Percentiles rank a stretch among this genome's conserved stretches.
Evolutionary conservation across 2,329 filamentous ascomycete species (phyloP).

Genomic region (Calonectria pseudoreteaudii): DNA sequence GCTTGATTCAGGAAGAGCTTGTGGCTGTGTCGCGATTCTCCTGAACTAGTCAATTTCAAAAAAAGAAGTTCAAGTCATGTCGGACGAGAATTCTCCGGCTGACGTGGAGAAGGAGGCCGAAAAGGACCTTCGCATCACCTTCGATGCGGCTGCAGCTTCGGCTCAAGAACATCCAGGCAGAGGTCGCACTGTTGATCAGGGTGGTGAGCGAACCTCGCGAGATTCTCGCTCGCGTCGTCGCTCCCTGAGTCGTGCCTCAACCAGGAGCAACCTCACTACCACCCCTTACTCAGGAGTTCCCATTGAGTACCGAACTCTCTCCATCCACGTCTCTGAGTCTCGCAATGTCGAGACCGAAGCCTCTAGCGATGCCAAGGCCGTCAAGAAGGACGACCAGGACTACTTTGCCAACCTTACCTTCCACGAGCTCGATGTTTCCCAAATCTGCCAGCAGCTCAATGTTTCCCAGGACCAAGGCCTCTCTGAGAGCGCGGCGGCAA

Average conservation of each 20-base stretch:
- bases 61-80: background rate
- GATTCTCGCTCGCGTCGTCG: conserved; percentile 35
- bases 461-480: conserved; percentile 50
- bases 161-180: background rate
- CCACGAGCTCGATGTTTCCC: conserved; percentile 49
- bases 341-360: conserved; percentile 41
- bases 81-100: conserved; percentile 9
- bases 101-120: conserved; percentile 8
- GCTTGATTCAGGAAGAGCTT: background rate
- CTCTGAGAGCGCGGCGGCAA: conserved; percentile 47
- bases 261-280: conserved; percentile 38
- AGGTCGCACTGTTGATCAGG: background rate
- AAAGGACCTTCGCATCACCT: conserved; percentile 11
- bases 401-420: conserved; percentile 56
- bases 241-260: conserved; percentile 34
- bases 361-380: conserved; percentile 27
- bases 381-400: conserved; percentile 52
- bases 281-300: conserved; percentile 51
- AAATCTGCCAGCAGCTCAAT: conserved; percentile 54
- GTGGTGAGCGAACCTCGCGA: conserved; percentile 14
- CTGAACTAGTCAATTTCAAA: conserved; percentile 4
- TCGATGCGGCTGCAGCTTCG: background rate
- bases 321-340: conserved; percentile 54
- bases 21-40: background rate
- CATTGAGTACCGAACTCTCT: conserved; percentile 56